Evolutionary conservation across 305 asterid genomes (phyloP), one percentile per base, ranked within the genome.

Genomic region (Fraxinus xanthoxyloides): DNA sequence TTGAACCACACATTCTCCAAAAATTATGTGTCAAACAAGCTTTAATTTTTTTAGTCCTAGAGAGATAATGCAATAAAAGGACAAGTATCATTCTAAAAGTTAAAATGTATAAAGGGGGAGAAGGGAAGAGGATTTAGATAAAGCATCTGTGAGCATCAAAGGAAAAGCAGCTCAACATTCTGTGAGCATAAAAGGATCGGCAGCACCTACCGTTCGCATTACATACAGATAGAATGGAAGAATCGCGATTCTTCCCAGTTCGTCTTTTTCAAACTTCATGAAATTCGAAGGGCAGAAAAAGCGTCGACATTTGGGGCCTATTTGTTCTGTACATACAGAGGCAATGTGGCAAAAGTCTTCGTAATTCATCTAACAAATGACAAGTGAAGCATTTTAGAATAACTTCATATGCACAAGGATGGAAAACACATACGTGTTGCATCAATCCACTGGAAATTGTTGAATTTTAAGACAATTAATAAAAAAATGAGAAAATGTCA

Each of bases 341-440:
- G 99, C 99, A 83, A 97, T 97, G 91, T 97, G 98, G 95, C 99
- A 97, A 87, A 97, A 97, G 93, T 97, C 99, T 88, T 97, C 99
- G 85, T 97, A 97, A 84, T 97, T 97, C 99, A 97, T 97, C 99
- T 97, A 84, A 76, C 83, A 82, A 85, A 85, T 78, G 75, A 82
- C 77, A 85, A 77, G 80, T 46, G 72, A 86, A 67, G 34, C 36
- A 76, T 83, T 74, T 89, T 86, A 94, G 92, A 30, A 85, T 61
- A 77, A 69, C n/a, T 54, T 80, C 79, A 79, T 51, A 40, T 69
- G 40, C 77, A 76, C 35, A 86, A 84, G 32, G 32, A 72, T 74
- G 78, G 77, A 48, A 82, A 79, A 78, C 40, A 46, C 67, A 76
- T 8, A 63, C 17, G 78, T 13, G 61, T 70, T 65, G 54, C 70